Base-by-base conservation (phyloP, 2,329 filamentous ascomycete species). In the Pestalotiopsis fici region DNA sequence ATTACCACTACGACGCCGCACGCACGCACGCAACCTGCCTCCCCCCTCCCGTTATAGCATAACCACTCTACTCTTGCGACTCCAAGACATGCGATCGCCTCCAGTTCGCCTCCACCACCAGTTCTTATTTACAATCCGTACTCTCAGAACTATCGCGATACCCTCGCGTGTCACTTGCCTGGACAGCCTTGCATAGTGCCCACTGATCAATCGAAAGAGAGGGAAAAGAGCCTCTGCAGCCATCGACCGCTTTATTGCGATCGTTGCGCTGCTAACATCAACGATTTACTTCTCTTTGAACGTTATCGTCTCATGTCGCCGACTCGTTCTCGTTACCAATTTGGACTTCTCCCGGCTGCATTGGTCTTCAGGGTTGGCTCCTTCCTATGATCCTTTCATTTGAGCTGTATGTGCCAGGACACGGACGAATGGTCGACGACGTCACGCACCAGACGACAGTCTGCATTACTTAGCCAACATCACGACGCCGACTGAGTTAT, bases 141-240 rank as follows among this genome's bases (percentile, higher is more conserved):
- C 37, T 37, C 28, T 57, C 67, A 59, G 66, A 69, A 60, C 67
- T 69, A 61, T 68, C 69, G 70, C 71, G 71, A 74, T 69, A 69
- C 68, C 66, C 71, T 69, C 71, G 61, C 67, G 66, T 35, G 57
- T 70, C 71, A 65, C 69, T 67, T 59, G 71, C 71, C 67, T 65
- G 71, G 70, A 28, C 23, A 39, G 31, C 23, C 62, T 67, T 60
- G 15, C 54, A 25, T 59, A 55, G 61, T 65, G n/a, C 21, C 61
- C 59, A 47, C 63, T 69, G 54, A 59, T 50, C 43, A 50, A 23
- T 50, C 21, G 15, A 50, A 50, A 21, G 43, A 50, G 43, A 50
- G 43, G 43, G 39, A 27, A 12, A 7, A 25, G 13, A 47, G 39
- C 35, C 23, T 47, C 60, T 21, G 43, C 28, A 23, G 28, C 27